Evolutionary conservation across 345 rosid genomes (phyloP), one percentile per base, ranked within the genome.

Genomic region (Citrus inodora): DNA sequence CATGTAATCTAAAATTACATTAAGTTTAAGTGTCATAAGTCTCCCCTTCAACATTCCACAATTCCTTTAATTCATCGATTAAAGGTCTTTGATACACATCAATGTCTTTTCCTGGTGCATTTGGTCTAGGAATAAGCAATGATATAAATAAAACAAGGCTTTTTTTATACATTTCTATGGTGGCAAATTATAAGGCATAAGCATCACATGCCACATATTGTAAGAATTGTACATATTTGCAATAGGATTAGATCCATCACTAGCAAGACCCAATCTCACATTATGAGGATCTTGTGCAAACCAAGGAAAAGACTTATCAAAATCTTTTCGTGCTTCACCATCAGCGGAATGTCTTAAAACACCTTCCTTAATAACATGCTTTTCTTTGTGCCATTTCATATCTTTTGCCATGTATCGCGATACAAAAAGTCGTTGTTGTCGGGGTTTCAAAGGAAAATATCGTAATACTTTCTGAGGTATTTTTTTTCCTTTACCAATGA

Each of bases 41-140:
- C n/a, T 81, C 76, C 19, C 74, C 48, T 10, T 42, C 78, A 46
- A 22, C 17, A 22, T 46, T 9, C 76, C 69, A 78, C 4, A 77
- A 35, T 21, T 40, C 53, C 14, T 81, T 68, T 75, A 68, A 35
- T 46, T 77, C 25, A 7, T 67, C 19, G 6, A 77, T 35, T 7
- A 55, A 58, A 3, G 80, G 74, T 9, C 27, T 4, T 8, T 7
- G 24, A 9, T 10, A 77, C 3, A 77, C 66, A 33, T 77, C 67
- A 21, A 68, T 68, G 2, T 58, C 28, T 7, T 10, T 25, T 10
- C 60, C 51, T 2, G 13, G 75, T 68, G n/a, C 7, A 10, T 69
- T 7, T 64, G 74, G 67, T 19, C 75, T 0, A 8, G 28, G 40
- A 7, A 77, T 60, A 9, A 69, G 25, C n/a, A 77, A 24, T 24